phyloP scores from a whole-genome alignment of 108 stramenopile species.

The Conticribra guillardii region DNA sequence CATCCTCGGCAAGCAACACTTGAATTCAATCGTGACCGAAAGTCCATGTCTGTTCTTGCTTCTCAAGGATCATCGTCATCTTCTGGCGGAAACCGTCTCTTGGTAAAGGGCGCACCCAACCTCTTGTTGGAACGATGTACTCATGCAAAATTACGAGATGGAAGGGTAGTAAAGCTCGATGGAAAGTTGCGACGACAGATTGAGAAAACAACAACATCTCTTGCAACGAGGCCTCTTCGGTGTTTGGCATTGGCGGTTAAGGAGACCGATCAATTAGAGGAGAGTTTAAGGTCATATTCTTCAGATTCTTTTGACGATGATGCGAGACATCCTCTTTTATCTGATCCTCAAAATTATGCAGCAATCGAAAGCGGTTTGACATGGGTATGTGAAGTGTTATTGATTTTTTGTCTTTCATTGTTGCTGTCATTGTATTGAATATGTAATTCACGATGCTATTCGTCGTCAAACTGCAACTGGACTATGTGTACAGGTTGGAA shows the following conservation, averaged over 20 bases:
- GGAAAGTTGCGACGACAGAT: conserved; percentile 67
- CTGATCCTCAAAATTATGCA: conserved; percentile 78
- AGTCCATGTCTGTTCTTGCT: conserved; percentile 76
- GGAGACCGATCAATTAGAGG: conserved; percentile 69
- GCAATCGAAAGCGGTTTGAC: conserved; percentile 94
- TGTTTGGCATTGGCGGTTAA: conserved; percentile 93
- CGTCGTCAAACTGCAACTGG: too few species aligned
- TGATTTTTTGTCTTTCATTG: too few species aligned
- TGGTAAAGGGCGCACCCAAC: conserved; percentile 98
- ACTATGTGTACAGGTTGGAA: conserved; percentile 69
- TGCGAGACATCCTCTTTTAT: conserved; percentile 56
- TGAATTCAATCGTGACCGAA: conserved; percentile 92
- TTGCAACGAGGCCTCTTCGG: conserved; percentile 93
- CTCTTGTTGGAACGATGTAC: conserved; percentile 91
- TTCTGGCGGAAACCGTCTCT: conserved; percentile 68
- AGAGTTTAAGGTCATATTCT: conserved; percentile 46
- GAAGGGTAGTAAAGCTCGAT: conserved; percentile 74
- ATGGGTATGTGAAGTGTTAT: conserved; percentile 52
- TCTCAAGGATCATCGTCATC: conserved; percentile 46
- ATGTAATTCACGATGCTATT: too few species aligned
- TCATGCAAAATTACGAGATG: conserved; percentile 84
- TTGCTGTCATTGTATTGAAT: too few species aligned
- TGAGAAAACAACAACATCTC: conserved; percentile 66
- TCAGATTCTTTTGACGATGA: conserved; percentile 34
- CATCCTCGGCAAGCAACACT: conserved; percentile 87